phyloP scores from a whole-genome alignment of 2,329 filamentous ascomycete genomes.

The Cercospora zeae-maydis region DNA sequence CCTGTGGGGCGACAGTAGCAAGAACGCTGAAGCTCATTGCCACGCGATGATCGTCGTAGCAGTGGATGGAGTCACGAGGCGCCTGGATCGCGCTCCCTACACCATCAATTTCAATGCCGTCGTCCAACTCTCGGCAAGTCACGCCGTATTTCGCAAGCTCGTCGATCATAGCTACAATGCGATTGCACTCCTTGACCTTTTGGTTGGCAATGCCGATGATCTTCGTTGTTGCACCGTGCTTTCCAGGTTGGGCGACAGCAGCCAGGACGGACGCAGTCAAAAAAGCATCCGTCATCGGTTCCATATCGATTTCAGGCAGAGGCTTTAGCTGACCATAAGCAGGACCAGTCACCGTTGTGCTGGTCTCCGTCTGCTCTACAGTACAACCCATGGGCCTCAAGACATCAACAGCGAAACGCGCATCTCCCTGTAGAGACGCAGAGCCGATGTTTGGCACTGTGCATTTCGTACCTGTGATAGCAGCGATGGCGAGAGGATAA shows the following conservation, averaged over 20 bases:
- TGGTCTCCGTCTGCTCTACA: constrained; percentile 77
- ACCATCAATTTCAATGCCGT: constrained; percentile 78
- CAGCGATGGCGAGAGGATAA: constrained; percentile 89
- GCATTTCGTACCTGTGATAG: constrained; percentile 92
- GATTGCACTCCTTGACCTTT: constrained; percentile 95
- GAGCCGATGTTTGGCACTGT: constrained; percentile 96
- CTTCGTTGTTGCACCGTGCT: constrained; percentile 61
- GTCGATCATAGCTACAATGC: constrained; percentile 91
- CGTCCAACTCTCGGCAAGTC: constrained; percentile 78
- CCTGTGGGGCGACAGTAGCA: constrained; percentile 64
- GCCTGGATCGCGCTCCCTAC: constrained; percentile 52
- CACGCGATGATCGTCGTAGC: constrained; percentile 96
- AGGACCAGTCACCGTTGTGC: constrained; percentile 93
- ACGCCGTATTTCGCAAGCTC: constrained; percentile 94
- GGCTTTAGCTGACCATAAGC: constrained; percentile 67
- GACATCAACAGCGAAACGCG: constrained; percentile 87
- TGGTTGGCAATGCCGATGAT: constrained; percentile 97
- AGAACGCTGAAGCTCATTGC: constrained; percentile 98
- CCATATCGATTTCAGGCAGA: constrained; percentile 87
- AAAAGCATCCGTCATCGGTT: constrained; percentile 98
- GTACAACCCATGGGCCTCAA: constrained; percentile 88
- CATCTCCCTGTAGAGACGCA: constrained; percentile 87
- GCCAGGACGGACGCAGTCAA: constrained; percentile 90
- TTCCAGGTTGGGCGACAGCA: constrained; percentile 74
- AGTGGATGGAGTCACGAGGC: constrained; percentile 70